Base-by-base conservation (phyloP, 768 basidiomycete species). In the Suillus brevipes region DNA sequence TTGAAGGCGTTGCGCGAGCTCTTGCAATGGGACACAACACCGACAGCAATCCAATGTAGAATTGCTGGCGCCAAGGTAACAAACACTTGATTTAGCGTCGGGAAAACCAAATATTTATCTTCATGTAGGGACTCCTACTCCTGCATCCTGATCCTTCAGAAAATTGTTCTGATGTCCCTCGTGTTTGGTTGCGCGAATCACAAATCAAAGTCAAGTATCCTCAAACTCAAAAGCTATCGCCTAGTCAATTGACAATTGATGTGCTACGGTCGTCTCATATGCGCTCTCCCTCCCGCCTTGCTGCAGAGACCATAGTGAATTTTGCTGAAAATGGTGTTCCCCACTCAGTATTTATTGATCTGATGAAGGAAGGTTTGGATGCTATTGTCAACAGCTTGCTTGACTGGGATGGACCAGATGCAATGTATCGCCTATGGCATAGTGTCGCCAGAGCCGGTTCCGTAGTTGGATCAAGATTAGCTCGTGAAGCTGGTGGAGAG, bases 281-380 rank as follows among this genome's bases (percentile, higher is more conserved):
- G 66, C 75, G 77, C 20, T 78, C 79, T 2, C 81, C 84, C 2
- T 77, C 80, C 6, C 76, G 79, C 8, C 76, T 90, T 6, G 84
- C 87, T 1, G 74, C 79, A 1, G 88, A 91, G 67, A 84, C 81
- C 0, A 84, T 89, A 43, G 83, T 88, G 58, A 89, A 89, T 70
- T 77, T 90, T 7, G 79, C 84, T 0, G 88, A 89, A 63, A 90
- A 90, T 68, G 85, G 85, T 0, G 88, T 91, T 3, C 80, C 82
- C 7, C 64, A 73, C 34, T 4, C 52, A 0, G 72, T 80, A 6
- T 86, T 89, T 66, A 57, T 75, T 6, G 60, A 78, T 0, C 67
- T 87, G 2, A 65, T 85, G 40, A 75, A 77, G 64, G 52, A 74
- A 43, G 74, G 75, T 23, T 68, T 85, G 1, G 65, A 71, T 40